Conservation (phyloP, 768 basidiomycete genomes). For the Russula sp. region DNA sequence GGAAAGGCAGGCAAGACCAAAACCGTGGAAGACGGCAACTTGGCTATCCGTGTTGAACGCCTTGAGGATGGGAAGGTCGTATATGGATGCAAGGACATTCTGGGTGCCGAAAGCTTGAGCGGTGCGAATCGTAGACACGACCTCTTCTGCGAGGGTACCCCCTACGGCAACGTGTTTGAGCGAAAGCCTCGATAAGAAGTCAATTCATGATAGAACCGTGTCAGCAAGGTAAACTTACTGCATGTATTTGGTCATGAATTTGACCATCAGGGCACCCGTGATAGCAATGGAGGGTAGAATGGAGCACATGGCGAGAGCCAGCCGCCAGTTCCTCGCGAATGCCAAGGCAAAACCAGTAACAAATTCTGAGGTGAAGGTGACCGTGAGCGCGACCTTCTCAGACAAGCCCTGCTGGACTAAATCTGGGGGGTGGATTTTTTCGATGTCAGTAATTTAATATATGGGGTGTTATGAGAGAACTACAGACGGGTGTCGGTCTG, state of each 20-base stretch:
- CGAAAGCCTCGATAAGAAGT: constrained; percentile 40
- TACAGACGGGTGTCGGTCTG: constrained; percentile 77
- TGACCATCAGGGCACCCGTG: constrained; percentile 68
- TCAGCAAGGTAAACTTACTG: constrained; percentile 40
- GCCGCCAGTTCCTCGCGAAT: constrained; percentile 65
- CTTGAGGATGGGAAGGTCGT: constrained; percentile 52
- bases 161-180: constrained; percentile 68
- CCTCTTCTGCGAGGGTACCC: constrained; percentile 83
- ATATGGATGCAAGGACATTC: constrained; percentile 50
- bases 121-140: constrained; percentile 80
- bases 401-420: constrained; percentile 87
- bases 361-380: constrained; percentile 65
- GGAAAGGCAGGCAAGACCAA: constrained; percentile 63
- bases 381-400: constrained; percentile 77
- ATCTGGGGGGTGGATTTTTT: constrained; percentile 38
- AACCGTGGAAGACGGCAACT: constrained; percentile 52
- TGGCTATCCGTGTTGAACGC: constrained; percentile 48
- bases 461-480: not conserved
- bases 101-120: constrained; percentile 87
- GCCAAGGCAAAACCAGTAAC: constrained; percentile 75
- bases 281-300: constrained; percentile 80
- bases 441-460: not conserved
- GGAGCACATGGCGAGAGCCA: constrained; percentile 76
- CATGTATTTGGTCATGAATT: constrained; percentile 53
- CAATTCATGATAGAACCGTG: constrained; percentile 1